phyloP scores from a whole-genome alignment of 305 asterid genomes.

The Fraxinus sp. region DNA sequence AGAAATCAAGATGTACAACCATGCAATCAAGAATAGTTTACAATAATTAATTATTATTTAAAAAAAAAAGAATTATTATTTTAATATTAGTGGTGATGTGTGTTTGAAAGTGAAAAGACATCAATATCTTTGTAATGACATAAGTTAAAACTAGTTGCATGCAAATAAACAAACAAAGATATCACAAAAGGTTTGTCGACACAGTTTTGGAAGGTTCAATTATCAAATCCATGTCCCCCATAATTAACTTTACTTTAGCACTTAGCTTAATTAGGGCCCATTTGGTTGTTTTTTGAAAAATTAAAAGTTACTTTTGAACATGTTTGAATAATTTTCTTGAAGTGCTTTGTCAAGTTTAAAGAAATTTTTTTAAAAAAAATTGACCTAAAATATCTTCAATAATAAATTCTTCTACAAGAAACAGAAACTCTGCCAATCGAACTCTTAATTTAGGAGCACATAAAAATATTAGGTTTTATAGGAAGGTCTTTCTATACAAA shows the following conservation, averaged over 20 bases:
- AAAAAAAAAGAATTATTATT: not conserved
- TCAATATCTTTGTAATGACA: not conserved
- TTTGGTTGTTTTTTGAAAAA: not conserved
- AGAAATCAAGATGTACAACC: not conserved
- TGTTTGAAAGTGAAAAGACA: not conserved
- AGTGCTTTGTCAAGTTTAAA: too few species aligned
- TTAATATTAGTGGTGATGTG: not conserved
- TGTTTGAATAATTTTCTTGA: too few species aligned
- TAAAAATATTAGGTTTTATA: constrained; percentile 24
- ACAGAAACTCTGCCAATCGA: not conserved
- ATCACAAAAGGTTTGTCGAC: constrained; percentile 24
- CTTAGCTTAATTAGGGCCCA: not conserved
- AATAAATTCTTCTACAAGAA: not conserved
- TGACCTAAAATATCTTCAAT: not conserved
- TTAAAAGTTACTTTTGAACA: too few species aligned
- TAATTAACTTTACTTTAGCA: constrained; percentile 2
- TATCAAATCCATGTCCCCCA: constrained; percentile 18
- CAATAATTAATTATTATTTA: not conserved
- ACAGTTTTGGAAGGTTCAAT: constrained; percentile 20
- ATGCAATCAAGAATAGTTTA: not conserved
- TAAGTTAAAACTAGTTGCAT: not conserved
- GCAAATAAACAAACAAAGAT: constrained; percentile 20
- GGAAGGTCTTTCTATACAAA: not conserved
- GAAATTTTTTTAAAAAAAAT: too few species aligned
- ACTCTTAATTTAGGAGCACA: constrained; percentile 23